Evolutionary conservation across 2,329 filamentous ascomycete species (phyloP).

Genomic region (Stylonectria norvegica): DNA sequence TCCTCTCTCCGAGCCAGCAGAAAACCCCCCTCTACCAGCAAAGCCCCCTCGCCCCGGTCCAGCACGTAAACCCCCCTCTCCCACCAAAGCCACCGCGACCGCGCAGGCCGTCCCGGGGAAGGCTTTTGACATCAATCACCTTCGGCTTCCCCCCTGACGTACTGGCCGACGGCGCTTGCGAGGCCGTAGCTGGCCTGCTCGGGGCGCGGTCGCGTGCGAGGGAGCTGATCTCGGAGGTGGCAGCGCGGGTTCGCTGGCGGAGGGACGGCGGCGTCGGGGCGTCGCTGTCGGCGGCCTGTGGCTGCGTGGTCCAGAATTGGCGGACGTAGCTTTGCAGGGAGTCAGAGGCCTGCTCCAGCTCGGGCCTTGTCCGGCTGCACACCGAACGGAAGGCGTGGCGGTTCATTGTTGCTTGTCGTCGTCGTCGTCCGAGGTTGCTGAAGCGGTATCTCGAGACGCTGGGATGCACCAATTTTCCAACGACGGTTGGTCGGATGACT

Average conservation of each 20-base stretch:
- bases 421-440: no score
- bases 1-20: background rate
- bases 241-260: constrained; percentile 32
- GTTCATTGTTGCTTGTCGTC: constrained; percentile 32
- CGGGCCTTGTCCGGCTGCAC: constrained; percentile 34
- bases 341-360: constrained; percentile 30
- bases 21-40: constrained; percentile 2
- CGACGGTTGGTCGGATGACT: constrained; percentile 15
- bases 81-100: constrained; percentile 23
- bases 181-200: constrained; percentile 3
- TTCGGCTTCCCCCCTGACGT: constrained; percentile 25
- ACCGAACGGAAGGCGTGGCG: constrained; percentile 38
- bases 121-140: constrained; percentile 39
- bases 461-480: constrained; percentile 24
- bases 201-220: constrained; percentile 24
- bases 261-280: constrained; percentile 21
- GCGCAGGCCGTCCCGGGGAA: constrained; percentile 30
- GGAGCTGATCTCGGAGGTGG: constrained; percentile 33
- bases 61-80: constrained; percentile 1
- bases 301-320: constrained; percentile 39
- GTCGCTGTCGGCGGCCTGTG: constrained; percentile 28
- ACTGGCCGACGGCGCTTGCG: constrained; percentile 1
- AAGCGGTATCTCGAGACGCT: no score
- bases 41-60: background rate
- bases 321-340: constrained; percentile 34